Percentiles rank a stretch among this genome's conserved stretches.
Conservation (phyloP, 1,139 yeast genomes). For the Pichia sp. region DNA sequence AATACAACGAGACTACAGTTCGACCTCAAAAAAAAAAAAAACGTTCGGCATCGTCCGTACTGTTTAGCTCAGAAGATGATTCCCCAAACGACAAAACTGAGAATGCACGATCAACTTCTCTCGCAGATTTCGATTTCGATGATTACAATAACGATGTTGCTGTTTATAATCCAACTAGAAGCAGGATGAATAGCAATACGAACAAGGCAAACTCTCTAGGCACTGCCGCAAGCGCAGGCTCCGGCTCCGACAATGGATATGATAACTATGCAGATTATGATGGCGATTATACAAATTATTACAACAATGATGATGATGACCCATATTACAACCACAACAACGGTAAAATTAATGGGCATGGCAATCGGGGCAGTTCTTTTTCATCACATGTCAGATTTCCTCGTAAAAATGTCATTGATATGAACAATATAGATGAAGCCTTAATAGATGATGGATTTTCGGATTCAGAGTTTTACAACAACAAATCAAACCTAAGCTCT, state of each 20-base stretch:
- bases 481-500: neutral
- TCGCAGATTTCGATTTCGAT: constrained; percentile 4
- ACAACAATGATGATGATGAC: neutral
- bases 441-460: constrained; percentile 7
- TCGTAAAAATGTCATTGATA: neutral
- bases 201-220: neutral
- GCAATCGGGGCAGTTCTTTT: constrained; percentile 2
- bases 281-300: constrained; percentile 1
- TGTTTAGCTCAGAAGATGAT: constrained; percentile 12
- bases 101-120: neutral
- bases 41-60: neutral
- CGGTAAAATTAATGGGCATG: neutral
- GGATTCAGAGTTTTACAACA: constrained; percentile 4
- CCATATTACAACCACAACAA: neutral
- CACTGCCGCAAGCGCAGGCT: neutral
- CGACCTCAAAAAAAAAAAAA: constrained; percentile 3
- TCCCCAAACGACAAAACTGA: neutral
- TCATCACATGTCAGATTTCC: constrained; percentile 5
- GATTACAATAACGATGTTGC: constrained; percentile 11
- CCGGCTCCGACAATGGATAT: neutral
- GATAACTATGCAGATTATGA: constrained; percentile 11
- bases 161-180: constrained; percentile 4
- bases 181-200: neutral
- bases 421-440: constrained; percentile 8
- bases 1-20: neutral